phyloP scores from a whole-genome alignment of 345 rosid genomes.

The Corymbia maculata region DNA sequence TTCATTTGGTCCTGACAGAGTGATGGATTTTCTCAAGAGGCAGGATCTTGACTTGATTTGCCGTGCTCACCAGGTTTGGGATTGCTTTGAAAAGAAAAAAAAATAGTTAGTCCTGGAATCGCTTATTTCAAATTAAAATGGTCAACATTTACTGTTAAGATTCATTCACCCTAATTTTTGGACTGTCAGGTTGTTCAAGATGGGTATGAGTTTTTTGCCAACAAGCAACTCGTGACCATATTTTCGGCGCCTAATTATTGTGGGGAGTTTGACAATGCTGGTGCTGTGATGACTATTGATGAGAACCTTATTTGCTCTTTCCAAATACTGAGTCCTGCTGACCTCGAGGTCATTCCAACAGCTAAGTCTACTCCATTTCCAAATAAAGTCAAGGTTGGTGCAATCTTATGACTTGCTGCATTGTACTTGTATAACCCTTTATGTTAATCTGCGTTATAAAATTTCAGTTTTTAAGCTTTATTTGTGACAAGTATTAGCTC shows the following conservation, averaged over 20 bases:
- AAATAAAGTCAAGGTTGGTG: constrained; percentile 46
- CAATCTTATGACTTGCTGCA: background rate
- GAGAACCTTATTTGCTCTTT: constrained; percentile 67
- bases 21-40: constrained; percentile 48
- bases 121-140: background rate
- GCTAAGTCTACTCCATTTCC: constrained; percentile 25
- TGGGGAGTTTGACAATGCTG: constrained; percentile 83
- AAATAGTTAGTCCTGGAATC: background rate
- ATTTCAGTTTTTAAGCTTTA: background rate
- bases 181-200: constrained; percentile 75
- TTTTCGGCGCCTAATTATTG: constrained; percentile 88
- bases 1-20: constrained; percentile 61
- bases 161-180: background rate
- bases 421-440: background rate
- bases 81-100: background rate
- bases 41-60: constrained; percentile 75
- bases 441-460: background rate
- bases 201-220: constrained; percentile 80
- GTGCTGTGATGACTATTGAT: constrained; percentile 83
- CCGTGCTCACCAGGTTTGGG: constrained; percentile 78
- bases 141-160: background rate
- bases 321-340: constrained; percentile 67
- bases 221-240: constrained; percentile 65
- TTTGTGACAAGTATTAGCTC: background rate
- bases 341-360: constrained; percentile 43